These are phyloP conservation scores for Alternaria dauci DNA, from an alignment of 2,329 filamentous ascomycete genomes.

Conservation along the genomic window DNA sequence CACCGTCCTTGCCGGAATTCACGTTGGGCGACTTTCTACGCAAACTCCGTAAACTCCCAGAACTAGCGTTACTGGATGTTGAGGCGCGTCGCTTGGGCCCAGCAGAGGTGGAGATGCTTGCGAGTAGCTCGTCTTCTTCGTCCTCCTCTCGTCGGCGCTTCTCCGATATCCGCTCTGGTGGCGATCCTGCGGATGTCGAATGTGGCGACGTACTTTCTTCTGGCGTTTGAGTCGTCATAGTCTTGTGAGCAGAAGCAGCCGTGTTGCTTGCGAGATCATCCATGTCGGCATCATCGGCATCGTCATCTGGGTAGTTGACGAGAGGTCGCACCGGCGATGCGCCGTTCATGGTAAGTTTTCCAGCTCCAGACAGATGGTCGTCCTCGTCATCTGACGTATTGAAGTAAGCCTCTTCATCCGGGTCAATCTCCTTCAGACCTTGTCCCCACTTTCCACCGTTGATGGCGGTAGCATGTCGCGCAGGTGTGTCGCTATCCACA, in stretches of 20 bases:
- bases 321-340: conserved; percentile 71
- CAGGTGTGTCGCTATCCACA: conserved; percentile 65
- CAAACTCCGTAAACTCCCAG: conserved; percentile 47
- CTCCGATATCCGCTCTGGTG: conserved; percentile 80
- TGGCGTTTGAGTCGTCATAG: conserved; percentile 34
- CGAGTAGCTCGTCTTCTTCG: conserved; percentile 84
- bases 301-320: conserved; percentile 93
- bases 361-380: conserved; percentile 54
- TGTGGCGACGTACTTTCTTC: conserved; percentile 38
- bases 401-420: conserved; percentile 92
- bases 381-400: conserved; percentile 89
- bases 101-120: conserved; percentile 71
- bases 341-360: conserved; percentile 65
- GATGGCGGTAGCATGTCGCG: conserved; percentile 54
- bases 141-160: conserved; percentile 93
- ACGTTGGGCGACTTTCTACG: conserved; percentile 55
- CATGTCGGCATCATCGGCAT: conserved; percentile 68
- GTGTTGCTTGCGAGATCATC: conserved; percentile 62
- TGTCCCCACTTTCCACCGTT: conserved; percentile 70
- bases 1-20: conserved; percentile 54
- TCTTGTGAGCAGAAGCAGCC: conserved; percentile 43
- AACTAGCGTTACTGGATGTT: conserved; percentile 45
- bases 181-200: conserved; percentile 30
- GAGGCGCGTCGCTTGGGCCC: conserved; percentile 56
- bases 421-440: conserved; percentile 82